A percentile compares a stretch with the other conserved stretches of the same genome.
These are phyloP conservation scores for Taxawa tesnikishii DNA, from an alignment of 2,329 filamentous ascomycete genomes.

Conservation along the genomic window DNA sequence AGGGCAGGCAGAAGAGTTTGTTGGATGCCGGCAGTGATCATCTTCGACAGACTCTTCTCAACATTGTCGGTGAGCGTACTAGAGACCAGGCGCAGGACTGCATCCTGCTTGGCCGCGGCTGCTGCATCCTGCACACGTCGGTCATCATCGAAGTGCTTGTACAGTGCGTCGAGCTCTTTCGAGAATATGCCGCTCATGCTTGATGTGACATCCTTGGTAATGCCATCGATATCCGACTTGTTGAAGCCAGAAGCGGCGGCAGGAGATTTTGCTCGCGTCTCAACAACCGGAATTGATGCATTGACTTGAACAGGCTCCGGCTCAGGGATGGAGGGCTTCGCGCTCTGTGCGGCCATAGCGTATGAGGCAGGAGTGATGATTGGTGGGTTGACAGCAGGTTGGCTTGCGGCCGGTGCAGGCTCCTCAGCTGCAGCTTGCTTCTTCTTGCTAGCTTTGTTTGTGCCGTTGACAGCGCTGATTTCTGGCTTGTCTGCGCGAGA, in stretches of 20 bases:
- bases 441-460: slow-evolving; percentile 8
- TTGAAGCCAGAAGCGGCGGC: slow-evolving; percentile 8
- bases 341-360: slow-evolving; percentile 22
- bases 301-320: not conserved
- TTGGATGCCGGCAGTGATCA: slow-evolving; percentile 66
- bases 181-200: slow-evolving; percentile 9
- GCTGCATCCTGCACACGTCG: slow-evolving; percentile 51
- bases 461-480: slow-evolving; percentile 10
- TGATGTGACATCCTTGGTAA: slow-evolving; percentile 4
- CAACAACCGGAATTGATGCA: not conserved
- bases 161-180: slow-evolving; percentile 40
- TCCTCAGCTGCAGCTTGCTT: slow-evolving; percentile 7
- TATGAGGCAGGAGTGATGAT: slow-evolving; percentile 26
- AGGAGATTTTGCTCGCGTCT: slow-evolving; percentile 2
- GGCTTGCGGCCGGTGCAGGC: not conserved
- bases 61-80: slow-evolving; percentile 58
- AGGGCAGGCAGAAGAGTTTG: slow-evolving; percentile 65
- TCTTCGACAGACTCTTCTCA: slow-evolving; percentile 62
- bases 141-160: slow-evolving; percentile 57
- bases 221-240: slow-evolving; percentile 8
- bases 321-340: slow-evolving; percentile 2
- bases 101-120: slow-evolving; percentile 54
- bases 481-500: slow-evolving; percentile 10
- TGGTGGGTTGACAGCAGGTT: slow-evolving; percentile 15
- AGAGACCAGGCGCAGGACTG: slow-evolving; percentile 55